A percentile compares a stretch with the other conserved stretches of the same genome.
Evolutionary conservation across 805 yeast species (phyloP).

Genomic region (Millerozyma miso): DNA sequence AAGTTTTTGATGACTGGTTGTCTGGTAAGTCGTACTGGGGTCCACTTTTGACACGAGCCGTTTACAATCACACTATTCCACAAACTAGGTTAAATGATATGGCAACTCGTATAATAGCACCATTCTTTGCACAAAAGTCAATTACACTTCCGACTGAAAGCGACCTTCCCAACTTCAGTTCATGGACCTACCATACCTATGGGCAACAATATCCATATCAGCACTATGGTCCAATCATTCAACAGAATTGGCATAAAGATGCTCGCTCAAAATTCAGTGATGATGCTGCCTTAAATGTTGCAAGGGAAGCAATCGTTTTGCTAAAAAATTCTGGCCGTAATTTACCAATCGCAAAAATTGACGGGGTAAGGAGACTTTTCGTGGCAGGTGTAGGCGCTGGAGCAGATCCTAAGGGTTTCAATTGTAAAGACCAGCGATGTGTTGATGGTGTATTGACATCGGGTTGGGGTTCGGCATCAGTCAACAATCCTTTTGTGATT

Average conservation of each 20-base stretch:
- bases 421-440: constrained; percentile 50
- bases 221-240: constrained; percentile 49
- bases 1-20: constrained; percentile 48
- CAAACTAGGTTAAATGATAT: constrained; percentile 55
- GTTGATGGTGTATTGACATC: constrained; percentile 51
- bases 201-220: constrained; percentile 54
- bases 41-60: constrained; percentile 49
- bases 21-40: constrained; percentile 57
- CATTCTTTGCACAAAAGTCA: constrained; percentile 45
- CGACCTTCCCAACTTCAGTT: constrained; percentile 49
- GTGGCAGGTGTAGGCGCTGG: constrained; percentile 55
- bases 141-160: constrained; percentile 36
- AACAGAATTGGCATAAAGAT: constrained; percentile 52
- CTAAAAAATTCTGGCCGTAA: constrained; percentile 49
- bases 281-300: constrained; percentile 47
- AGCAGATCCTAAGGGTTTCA: constrained; percentile 47
- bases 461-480: constrained; percentile 67
- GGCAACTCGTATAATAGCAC: constrained; percentile 57
- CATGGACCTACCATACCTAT: constrained; percentile 55
- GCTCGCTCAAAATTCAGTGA: constrained; percentile 47
- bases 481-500: constrained; percentile 50
- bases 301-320: constrained; percentile 54
- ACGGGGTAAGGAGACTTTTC: constrained; percentile 38
- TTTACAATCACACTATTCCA: constrained; percentile 52
- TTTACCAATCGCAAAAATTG: constrained; percentile 46